Conservation (phyloP, 1,139 yeast species). For the Nakaseomyces delphensis region DNA sequence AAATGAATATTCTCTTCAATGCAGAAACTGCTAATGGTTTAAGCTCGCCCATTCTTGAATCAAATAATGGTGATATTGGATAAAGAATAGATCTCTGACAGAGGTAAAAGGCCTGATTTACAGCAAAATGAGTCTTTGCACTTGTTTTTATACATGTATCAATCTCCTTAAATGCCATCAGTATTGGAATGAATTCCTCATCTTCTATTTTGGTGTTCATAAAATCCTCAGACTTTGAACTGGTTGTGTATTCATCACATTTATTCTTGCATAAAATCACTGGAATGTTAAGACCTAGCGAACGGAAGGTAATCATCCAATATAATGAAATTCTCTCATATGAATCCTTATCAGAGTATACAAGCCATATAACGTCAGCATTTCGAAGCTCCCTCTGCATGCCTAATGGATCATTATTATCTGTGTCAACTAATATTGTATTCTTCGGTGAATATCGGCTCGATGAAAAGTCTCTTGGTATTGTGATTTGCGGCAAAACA, state of each 20-base stretch:
- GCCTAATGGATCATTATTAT: slow-evolving; percentile 50
- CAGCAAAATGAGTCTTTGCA: slow-evolving; percentile 70
- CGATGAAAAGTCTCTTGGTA: slow-evolving; percentile 57
- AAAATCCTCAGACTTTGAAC: slow-evolving; percentile 21
- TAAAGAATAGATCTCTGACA: slow-evolving; percentile 89
- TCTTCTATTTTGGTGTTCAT: slow-evolving; percentile 30
- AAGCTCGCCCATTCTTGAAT: slow-evolving; percentile 76
- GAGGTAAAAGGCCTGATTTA: slow-evolving; percentile 80
- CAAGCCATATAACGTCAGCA: slow-evolving; percentile 89
- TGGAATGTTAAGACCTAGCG: slow-evolving; percentile 87
- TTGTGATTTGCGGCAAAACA: slow-evolving; percentile 73
- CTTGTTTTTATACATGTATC: slow-evolving; percentile 86
- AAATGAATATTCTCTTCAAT: slow-evolving; percentile 66
- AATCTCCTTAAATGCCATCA: slow-evolving; percentile 87
- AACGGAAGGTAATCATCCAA: slow-evolving; percentile 90
- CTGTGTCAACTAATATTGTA: slow-evolving; percentile 73
- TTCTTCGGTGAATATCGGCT: slow-evolving; percentile 54
- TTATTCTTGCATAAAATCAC: slow-evolving; percentile 87
- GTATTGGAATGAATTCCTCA: slow-evolving; percentile 77
- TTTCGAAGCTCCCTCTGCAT: slow-evolving; percentile 68
- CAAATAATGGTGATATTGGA: slow-evolving; percentile 90
- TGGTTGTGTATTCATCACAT: slow-evolving; percentile 41
- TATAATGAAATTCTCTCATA: slow-evolving; percentile 83
- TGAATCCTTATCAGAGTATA: slow-evolving; percentile 87
- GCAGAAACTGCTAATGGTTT: slow-evolving; percentile 75